Evolutionary conservation across 1,284 basidiomycete species (phyloP).

Genomic region (Abortiporus biennis): DNA sequence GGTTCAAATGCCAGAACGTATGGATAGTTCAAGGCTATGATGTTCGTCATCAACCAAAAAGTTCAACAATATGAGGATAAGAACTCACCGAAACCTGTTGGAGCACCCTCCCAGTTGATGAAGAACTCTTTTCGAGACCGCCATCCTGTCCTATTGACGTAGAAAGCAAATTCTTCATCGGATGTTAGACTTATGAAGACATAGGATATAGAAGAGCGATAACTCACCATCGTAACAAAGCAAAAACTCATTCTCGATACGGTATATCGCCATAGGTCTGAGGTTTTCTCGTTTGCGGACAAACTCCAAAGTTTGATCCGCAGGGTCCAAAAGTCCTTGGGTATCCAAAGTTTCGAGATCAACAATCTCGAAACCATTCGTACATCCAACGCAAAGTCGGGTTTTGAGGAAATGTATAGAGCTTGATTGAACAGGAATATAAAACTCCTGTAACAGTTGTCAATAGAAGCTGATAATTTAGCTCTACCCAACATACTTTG

Average conservation of each 20-base stretch:
- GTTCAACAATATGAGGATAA: neutral
- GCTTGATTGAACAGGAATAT: slow-evolving; percentile 95
- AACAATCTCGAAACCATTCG: slow-evolving; percentile 99
- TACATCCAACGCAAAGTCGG: slow-evolving; percentile 95
- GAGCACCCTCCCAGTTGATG: slow-evolving; percentile 95
- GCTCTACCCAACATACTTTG: slow-evolving; percentile 53
- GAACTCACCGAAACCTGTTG: slow-evolving; percentile 84
- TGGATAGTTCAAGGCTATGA: slow-evolving; percentile 92
- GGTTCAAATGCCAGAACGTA: slow-evolving; percentile 98
- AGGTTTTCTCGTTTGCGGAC: slow-evolving; percentile 82
- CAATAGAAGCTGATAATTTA: neutral
- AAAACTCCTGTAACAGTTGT: slow-evolving; percentile 75
- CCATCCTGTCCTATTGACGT: slow-evolving; percentile 96
- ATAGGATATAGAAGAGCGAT: slow-evolving; percentile 5
- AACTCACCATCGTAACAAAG: slow-evolving; percentile 92
- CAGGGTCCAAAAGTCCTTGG: slow-evolving; percentile 92
- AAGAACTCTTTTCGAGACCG: slow-evolving; percentile 89
- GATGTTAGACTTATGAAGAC: slow-evolving; percentile 5
- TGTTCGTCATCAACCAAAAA: too few species aligned
- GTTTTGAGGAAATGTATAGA: slow-evolving; percentile 98
- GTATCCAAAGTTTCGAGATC: slow-evolving; percentile 97
- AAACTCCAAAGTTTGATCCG: slow-evolving; percentile 90
- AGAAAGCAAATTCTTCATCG: slow-evolving; percentile 90
- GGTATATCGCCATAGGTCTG: slow-evolving; percentile 93
- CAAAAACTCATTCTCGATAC: slow-evolving; percentile 95